Percentiles rank a stretch among this genome's conserved stretches.
These are phyloP conservation scores for Aureobasidium sp. DNA, from an alignment of 2,329 filamentous ascomycete genomes.

Conservation along the genomic window DNA sequence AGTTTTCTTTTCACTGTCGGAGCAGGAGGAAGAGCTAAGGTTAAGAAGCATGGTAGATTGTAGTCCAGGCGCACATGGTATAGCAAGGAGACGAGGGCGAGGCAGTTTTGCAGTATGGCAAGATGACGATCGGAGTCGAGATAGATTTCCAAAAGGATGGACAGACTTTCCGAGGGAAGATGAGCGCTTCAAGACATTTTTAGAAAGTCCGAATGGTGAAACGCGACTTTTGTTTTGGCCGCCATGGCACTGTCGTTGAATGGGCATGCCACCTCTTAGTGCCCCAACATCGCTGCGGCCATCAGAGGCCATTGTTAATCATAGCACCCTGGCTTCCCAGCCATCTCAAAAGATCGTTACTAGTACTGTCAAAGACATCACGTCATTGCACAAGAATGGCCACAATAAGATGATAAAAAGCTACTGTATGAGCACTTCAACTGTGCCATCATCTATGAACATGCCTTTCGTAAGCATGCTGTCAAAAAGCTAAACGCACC, in stretches of 20 bases:
- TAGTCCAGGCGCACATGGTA: neutral
- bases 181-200: neutral
- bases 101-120: neutral
- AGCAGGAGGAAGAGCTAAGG: neutral
- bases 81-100: neutral
- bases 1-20: too few species aligned
- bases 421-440: neutral
- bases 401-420: neutral
- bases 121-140: neutral
- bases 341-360: neutral
- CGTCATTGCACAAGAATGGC: neutral
- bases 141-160: neutral
- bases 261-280: neutral
- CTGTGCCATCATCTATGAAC: neutral
- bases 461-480: slow-evolving; percentile 3
- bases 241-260: neutral
- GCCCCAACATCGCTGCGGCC: neutral
- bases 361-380: neutral
- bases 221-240: too few species aligned
- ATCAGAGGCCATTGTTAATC: neutral
- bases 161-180: neutral
- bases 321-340: neutral
- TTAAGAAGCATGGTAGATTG: too few species aligned
- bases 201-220: slow-evolving; percentile 6
- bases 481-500: neutral